These are phyloP conservation scores for Gnomoniopsis sp. DNA, from an alignment of 2,329 filamentous ascomycete species.

Conservation along the genomic window DNA sequence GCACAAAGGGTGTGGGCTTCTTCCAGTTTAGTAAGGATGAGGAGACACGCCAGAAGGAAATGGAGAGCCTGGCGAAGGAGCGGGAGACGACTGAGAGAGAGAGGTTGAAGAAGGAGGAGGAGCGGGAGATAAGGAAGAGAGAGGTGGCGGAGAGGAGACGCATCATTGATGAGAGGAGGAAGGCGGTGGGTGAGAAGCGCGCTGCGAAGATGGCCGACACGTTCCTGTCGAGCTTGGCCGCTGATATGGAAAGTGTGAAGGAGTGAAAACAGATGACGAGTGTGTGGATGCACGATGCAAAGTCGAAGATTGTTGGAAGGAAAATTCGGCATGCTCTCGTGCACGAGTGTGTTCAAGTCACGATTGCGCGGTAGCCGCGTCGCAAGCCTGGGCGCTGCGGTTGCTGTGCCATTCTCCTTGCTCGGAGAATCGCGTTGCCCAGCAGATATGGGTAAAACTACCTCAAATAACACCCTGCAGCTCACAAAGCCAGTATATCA, in stretches of 20 bases:
- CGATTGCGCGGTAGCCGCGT: too few relatives aligned
- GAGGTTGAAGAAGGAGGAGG: constrained; percentile 52
- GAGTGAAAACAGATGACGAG: not conserved
- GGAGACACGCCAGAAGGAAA: constrained; percentile 63
- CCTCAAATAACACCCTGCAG: too few relatives aligned
- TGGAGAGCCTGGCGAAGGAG: constrained; percentile 68
- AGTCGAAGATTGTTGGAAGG: not conserved
- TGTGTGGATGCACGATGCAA: not conserved
- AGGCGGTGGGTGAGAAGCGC: constrained; percentile 52
- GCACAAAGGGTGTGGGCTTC: constrained; percentile 86
- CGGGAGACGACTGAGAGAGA: constrained; percentile 65
- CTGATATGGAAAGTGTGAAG: constrained; percentile 20
- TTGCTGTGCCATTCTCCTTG: too few relatives aligned
- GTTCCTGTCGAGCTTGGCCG: constrained; percentile 62
- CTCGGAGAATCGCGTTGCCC: too few relatives aligned
- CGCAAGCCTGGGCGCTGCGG: too few relatives aligned
- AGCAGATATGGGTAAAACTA: too few relatives aligned
- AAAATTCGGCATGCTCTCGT: not conserved
- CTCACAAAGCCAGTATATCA: too few relatives aligned
- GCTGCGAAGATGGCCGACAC: constrained; percentile 67
- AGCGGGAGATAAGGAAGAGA: constrained; percentile 54
- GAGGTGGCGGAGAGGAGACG: constrained; percentile 63
- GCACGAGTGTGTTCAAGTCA: too few relatives aligned
- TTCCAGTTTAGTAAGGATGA: constrained; percentile 83
- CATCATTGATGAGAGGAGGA: constrained; percentile 55